phyloP scores from a whole-genome alignment of 495 filamentous ascomycete genomes.

The Polyplosphaeria fusca region DNA sequence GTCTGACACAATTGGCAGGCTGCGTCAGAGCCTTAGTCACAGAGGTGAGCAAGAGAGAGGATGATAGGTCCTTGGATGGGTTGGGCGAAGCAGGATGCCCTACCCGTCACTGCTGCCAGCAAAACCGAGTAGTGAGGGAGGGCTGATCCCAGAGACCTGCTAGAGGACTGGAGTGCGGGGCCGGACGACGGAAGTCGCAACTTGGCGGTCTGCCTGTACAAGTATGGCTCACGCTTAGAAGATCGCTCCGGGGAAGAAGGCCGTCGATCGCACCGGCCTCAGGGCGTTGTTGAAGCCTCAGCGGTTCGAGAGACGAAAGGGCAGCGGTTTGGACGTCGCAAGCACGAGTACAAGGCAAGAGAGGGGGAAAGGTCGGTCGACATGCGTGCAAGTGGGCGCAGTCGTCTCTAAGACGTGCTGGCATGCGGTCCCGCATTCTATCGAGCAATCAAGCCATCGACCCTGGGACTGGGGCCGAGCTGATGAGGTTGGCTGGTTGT shows the following conservation, averaged over 20 bases:
- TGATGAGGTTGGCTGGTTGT: slow-evolving; percentile 18
- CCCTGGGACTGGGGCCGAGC: slow-evolving; percentile 11
- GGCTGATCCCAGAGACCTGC: slow-evolving; percentile 16
- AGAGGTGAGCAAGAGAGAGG: not conserved
- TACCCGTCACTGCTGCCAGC: slow-evolving; percentile 3
- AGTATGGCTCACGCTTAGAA: too few species aligned
- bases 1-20: slow-evolving; percentile 1
- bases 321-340: not conserved
- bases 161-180: slow-evolving; percentile 1
- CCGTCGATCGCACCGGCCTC: not conserved
- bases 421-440: slow-evolving; percentile 4
- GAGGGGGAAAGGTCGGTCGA: not conserved
- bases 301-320: not conserved
- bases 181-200: slow-evolving; percentile 9
- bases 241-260: not conserved
- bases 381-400: not conserved
- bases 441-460: not conserved
- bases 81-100: not conserved
- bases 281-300: not conserved
- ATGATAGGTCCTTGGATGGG: slow-evolving; percentile 6
- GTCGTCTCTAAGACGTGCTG: not conserved
- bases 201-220: slow-evolving; percentile 15
- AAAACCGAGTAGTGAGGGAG: not conserved
- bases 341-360: not conserved
- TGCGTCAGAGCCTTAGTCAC: slow-evolving; percentile 2